A percentile compares a stretch with the other conserved stretches of the same genome.
phyloP scores from a whole-genome alignment of 2,329 filamentous ascomycete genomes.

The Fusarium poae region DNA sequence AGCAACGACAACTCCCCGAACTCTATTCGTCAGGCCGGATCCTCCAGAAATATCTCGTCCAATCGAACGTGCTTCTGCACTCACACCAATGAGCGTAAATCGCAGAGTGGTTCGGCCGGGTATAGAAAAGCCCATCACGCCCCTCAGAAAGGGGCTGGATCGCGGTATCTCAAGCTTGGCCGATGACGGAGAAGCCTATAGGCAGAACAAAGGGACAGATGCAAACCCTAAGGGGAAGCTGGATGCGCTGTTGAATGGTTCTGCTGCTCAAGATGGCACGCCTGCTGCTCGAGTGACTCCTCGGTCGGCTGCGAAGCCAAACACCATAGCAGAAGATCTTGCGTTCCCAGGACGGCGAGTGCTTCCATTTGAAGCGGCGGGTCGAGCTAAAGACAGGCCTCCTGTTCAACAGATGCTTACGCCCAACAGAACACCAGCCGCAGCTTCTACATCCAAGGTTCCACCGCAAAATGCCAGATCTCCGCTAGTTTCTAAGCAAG shows the following conservation, averaged over 20 bases:
- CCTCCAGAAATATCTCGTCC: slow-evolving; percentile 39
- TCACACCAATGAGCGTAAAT: slow-evolving; percentile 57
- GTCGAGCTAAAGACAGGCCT: slow-evolving; percentile 26
- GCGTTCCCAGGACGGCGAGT: slow-evolving; percentile 57
- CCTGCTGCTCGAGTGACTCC: slow-evolving; percentile 47
- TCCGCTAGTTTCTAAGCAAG: slow-evolving; percentile 40
- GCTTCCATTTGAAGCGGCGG: slow-evolving; percentile 54
- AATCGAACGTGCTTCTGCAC: slow-evolving; percentile 46
- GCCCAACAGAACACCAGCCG: slow-evolving; percentile 10
- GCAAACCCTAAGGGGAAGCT: slow-evolving; percentile 50
- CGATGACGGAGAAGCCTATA: slow-evolving; percentile 61
- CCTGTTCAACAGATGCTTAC: slow-evolving; percentile 25
- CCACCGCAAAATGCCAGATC: slow-evolving; percentile 31
- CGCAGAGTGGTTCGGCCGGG: slow-evolving; percentile 43
- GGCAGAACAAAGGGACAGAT: slow-evolving; percentile 22
- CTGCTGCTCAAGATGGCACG: slow-evolving; percentile 42
- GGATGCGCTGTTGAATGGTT: slow-evolving; percentile 53
- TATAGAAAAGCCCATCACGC: slow-evolving; percentile 39
- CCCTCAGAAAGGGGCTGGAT: slow-evolving; percentile 47
- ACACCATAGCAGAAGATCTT: slow-evolving; percentile 42
- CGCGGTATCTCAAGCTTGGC: slow-evolving; percentile 60
- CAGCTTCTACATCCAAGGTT: slow-evolving; percentile 22
- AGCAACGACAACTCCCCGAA: slow-evolving; percentile 29
- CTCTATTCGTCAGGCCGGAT: slow-evolving; percentile 41
- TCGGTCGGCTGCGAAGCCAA: slow-evolving; percentile 38